Evolutionary conservation across 192 early-diverging fungal species (phyloP), one percentile per base, ranked within the genome.

Genomic region (Linnemannia hyalina): DNA sequence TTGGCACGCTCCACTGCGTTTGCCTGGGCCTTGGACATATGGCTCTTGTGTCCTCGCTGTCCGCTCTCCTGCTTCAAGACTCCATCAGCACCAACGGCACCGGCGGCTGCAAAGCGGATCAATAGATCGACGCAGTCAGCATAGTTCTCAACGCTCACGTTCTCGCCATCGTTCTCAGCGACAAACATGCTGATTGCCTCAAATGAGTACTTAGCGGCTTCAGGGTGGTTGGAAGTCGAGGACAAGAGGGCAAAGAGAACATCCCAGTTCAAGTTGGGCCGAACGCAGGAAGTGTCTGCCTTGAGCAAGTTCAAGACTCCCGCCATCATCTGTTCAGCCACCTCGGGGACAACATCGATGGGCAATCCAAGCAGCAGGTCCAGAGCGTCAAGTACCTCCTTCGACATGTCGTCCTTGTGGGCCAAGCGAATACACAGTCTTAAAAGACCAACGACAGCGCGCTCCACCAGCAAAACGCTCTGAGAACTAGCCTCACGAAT

Each of bases 241-340:
- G 89, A 86, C 49, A 96, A 78, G 11, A 96, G 77, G 22, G 81
- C 82, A 65, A 95, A 85, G 18, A 95, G 82, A 11, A 87, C 80
- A 29, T 91, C 83, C 92, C 93, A 94, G 49, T 78, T 80, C 54
- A 77, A 42, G 29, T 82, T 86, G 41, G 83, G 87, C 44, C 87
- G 83, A 5, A 91, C 87, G 40, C 82, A 88, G 16, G 89, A 85
- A 0, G 80, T 63, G 35, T 94, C 93, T 1, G 91, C 87, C 82
- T 94, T 93, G 44, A 95, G 80, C 3, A 96, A 75, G 70, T 89
- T 92, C 57, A 93, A 81, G 18, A 97, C 89, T 46, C 96, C 96
- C 3, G 95, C 93, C 93, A 94, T 95, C 86, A 94, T 90, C 78
- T 95, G 95, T 77, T 95, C 95, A 3, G 92, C 94, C 26, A 96